Evolutionary conservation across 805 yeast species (phyloP), one percentile per base, ranked within the genome.

Genomic region (Myxozyma geophila): DNA sequence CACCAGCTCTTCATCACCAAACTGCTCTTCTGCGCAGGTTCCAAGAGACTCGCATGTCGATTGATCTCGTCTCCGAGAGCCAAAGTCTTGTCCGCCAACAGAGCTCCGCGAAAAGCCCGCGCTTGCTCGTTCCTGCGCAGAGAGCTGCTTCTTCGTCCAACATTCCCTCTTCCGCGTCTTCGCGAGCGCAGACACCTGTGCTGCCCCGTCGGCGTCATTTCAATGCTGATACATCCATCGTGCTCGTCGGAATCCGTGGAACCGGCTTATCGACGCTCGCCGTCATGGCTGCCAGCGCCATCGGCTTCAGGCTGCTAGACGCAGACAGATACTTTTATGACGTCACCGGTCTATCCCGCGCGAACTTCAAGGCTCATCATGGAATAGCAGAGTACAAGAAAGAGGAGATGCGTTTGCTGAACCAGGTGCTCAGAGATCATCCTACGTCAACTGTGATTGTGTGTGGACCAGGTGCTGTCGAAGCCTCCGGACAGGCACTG

Each of bases 241-340:
- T 51, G 46, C 56, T 58, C 35, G 88, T 95, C 74, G 99, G 99
- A 50, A 95, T 93, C 98, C 84, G 98, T 74, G 99, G 97, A 23
- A 96, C 97, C 28, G 99, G 99, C 23, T 95, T 95, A 76, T 84
- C 96, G 3, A 88, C 96, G 1, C 81, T 92, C 71, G 87, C 96
- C 49, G 81, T 83, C 65, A 88, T 96, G 87, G 85, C 89, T 69
- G 87, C 96, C 9, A 75, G 82, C 36, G 80, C 83, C 41, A 78
- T 90, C 62, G 93, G 90, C 28, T 87, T 86, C 76, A 75, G 80
- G 58, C 81, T 87, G 58, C 74, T 90, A 41, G 99, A 93, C 72
- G 77, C 92, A 64, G 99, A 93, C 74, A 79, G 80, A 15, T 80
- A 82, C 23, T 83, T 92, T 63, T 96, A 89, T 71, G 77, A 81